phyloP scores from a whole-genome alignment of 306 rosid species.

The apple (Malus domestica) region DNA sequence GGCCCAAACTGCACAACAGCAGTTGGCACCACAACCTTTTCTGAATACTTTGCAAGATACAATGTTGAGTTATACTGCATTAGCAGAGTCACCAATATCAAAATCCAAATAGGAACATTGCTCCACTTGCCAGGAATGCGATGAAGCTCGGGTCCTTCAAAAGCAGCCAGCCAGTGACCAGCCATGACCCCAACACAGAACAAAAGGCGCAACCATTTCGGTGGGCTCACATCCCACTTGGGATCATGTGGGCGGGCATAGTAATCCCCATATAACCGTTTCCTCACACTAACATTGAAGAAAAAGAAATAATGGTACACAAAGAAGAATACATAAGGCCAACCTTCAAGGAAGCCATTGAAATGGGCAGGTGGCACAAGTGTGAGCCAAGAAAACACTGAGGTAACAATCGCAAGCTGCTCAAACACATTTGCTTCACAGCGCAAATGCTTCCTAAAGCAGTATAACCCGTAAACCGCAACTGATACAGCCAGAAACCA shows the following conservation, averaged over 20 bases:
- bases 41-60: conserved; percentile 83
- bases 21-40: conserved; percentile 80
- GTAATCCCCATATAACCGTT: conserved; percentile 79
- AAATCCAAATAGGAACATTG: conserved; percentile 60
- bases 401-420: conserved; percentile 72
- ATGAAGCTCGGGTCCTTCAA: conserved; percentile 92
- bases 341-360: conserved; percentile 93
- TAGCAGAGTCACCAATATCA: conserved; percentile 51
- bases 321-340: conserved; percentile 86
- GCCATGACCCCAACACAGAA: conserved; percentile 59
- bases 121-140: conserved; percentile 62
- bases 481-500: conserved; percentile 50
- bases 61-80: conserved; percentile 80
- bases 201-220: conserved; percentile 52
- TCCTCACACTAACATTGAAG: conserved; percentile 80
- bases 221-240: conserved; percentile 70
- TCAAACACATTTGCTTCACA: conserved; percentile 70
- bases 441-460: conserved; percentile 52
- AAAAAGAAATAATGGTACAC: conserved; percentile 88
- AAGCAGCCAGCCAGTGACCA: conserved; percentile 91
- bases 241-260: conserved; percentile 69
- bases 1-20: conserved; percentile 94
- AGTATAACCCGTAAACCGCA: conserved; percentile 57
- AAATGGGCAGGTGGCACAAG: conserved; percentile 80
- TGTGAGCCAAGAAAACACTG: conserved; percentile 88